These are phyloP conservation scores for Backusella macrospora DNA, from an alignment of 192 early-diverging fungal species.

Conservation along the genomic window DNA sequence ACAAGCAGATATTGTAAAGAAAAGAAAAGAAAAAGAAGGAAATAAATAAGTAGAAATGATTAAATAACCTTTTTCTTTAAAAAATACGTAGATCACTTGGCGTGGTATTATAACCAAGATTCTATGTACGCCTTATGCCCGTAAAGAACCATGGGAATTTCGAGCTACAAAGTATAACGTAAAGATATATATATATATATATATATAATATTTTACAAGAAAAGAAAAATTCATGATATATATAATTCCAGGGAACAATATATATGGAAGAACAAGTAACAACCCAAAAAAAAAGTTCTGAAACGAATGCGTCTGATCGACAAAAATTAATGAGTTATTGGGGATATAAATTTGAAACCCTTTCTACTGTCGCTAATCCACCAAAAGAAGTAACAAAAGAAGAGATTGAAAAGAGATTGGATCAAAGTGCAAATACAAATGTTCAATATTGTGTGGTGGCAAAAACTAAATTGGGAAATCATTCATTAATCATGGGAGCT, in stretches of 20 bases:
- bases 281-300: conserved; percentile 38
- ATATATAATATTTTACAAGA: too few species aligned
- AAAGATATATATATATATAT: too few species aligned
- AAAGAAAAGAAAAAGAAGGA: conserved; percentile 1
- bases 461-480: conserved; percentile 69
- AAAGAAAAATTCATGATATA: too few species aligned
- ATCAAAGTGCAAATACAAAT: conserved; percentile 74
- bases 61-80: neutral
- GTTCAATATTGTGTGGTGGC: conserved; percentile 90
- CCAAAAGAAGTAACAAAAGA: conserved; percentile 45
- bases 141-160: conserved; percentile 81
- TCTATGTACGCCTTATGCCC: conserved; percentile 75
- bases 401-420: conserved; percentile 46
- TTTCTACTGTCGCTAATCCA: conserved; percentile 65
- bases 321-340: conserved; percentile 79
- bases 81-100: conserved; percentile 60
- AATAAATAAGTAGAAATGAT: neutral
- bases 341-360: conserved; percentile 90
- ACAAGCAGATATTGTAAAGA: conserved; percentile 43
- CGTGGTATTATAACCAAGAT: conserved; percentile 92
- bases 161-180: conserved; percentile 73
- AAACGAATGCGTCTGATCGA: conserved; percentile 46
- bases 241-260: conserved; percentile 39
- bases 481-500: conserved; percentile 81
- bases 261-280: conserved; percentile 79